Conservation (phyloP, 2,329 filamentous ascomycete genomes). For the Talaromyces sp. region DNA sequence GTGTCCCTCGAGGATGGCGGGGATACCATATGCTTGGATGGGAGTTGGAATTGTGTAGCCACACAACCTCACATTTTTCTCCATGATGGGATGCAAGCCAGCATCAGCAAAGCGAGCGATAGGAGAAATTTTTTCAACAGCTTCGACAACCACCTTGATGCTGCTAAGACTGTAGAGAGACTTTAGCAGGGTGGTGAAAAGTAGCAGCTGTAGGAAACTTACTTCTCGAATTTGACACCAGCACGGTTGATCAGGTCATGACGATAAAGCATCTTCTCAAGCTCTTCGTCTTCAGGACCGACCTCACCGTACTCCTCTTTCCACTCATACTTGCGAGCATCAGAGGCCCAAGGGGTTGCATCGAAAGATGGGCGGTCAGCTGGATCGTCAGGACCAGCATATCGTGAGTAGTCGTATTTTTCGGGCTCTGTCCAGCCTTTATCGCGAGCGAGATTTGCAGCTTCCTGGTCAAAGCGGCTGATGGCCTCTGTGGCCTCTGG, state of each 20-base stretch:
- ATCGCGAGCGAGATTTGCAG: slow-evolving; percentile 32
- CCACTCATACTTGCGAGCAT: slow-evolving; percentile 75
- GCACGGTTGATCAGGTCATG: slow-evolving; percentile 49
- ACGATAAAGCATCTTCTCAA: slow-evolving; percentile 74
- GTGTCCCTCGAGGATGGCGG: slow-evolving; percentile 69
- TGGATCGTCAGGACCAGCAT: slow-evolving; percentile 22
- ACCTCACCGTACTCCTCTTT: slow-evolving; percentile 82
- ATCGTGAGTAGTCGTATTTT: slow-evolving; percentile 37
- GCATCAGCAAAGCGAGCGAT: slow-evolving; percentile 65
- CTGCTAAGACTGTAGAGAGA: slow-evolving; percentile 39
- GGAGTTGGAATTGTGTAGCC: slow-evolving; percentile 73
- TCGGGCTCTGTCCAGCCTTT: slow-evolving; percentile 40
- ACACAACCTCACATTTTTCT: slow-evolving; percentile 70
- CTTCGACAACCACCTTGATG: slow-evolving; percentile 52
- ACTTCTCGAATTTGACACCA: slow-evolving; percentile 65
- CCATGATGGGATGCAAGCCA: slow-evolving; percentile 79
- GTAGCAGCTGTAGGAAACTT: slow-evolving; percentile 32
- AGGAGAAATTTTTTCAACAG: slow-evolving; percentile 46
- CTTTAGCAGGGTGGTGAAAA: slow-evolving; percentile 7
- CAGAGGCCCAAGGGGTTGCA: slow-evolving; percentile 47
- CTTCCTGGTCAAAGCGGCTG: slow-evolving; percentile 28
- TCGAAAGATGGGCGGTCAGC: slow-evolving; percentile 22
- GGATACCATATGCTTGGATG: slow-evolving; percentile 81
- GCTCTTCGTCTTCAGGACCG: slow-evolving; percentile 64
- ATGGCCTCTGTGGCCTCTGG: slow-evolving; percentile 1